phyloP scores from a whole-genome alignment of 768 basidiomycete species.

The Hypholoma fasciculare region DNA sequence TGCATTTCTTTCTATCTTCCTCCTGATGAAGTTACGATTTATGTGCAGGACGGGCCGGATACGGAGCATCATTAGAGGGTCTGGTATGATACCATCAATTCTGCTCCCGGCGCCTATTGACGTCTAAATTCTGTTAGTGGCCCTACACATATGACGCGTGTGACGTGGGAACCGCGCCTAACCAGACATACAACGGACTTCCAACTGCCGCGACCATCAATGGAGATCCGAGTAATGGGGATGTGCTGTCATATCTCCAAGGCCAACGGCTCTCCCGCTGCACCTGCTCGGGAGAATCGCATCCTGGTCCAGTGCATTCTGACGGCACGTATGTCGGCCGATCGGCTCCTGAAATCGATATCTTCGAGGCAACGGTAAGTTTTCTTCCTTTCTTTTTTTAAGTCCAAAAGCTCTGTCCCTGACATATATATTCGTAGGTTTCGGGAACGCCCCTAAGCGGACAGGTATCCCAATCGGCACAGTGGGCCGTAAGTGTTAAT shows the following conservation, averaged over 20 bases:
- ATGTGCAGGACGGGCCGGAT: slow-evolving; percentile 73
- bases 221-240: slow-evolving; percentile 56
- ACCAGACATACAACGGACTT: slow-evolving; percentile 72
- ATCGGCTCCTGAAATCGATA: slow-evolving; percentile 86
- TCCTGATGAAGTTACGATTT: background rate
- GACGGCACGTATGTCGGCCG: slow-evolving; percentile 85
- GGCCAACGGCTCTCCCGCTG: slow-evolving; percentile 89
- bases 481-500: slow-evolving; percentile 64
- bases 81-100: slow-evolving; percentile 38
- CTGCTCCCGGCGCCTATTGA: background rate
- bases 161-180: slow-evolving; percentile 89
- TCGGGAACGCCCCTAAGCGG: slow-evolving; percentile 35
- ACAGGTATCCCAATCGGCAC: slow-evolving; percentile 82
- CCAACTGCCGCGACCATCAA: slow-evolving; percentile 61
- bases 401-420: background rate
- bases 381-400: background rate
- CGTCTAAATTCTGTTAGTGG: slow-evolving; percentile 46
- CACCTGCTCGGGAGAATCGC: slow-evolving; percentile 82
- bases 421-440: slow-evolving; percentile 16
- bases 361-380: slow-evolving; percentile 78
- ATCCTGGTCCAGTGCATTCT: slow-evolving; percentile 79
- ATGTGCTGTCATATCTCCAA: slow-evolving; percentile 76
- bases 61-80: slow-evolving; percentile 85
- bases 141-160: slow-evolving; percentile 85
- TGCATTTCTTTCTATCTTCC: slow-evolving; percentile 8